These are phyloP conservation scores for Agaricus subrufescens DNA, from an alignment of 768 basidiomycete species.

Conservation along the genomic window DNA sequence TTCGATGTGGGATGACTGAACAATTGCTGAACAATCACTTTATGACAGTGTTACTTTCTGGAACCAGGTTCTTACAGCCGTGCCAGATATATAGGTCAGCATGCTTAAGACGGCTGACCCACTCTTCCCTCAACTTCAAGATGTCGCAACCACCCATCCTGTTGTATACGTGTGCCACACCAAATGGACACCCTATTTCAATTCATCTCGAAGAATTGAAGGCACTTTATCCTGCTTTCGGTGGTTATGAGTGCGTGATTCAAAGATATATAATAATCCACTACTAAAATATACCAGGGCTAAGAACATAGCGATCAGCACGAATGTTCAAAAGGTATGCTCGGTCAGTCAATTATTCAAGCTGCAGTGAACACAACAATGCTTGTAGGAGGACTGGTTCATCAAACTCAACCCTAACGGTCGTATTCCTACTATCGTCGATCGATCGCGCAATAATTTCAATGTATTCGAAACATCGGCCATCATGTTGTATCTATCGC, in stretches of 20 bases:
- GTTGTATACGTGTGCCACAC: constrained; percentile 54
- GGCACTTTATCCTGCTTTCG: constrained; percentile 39
- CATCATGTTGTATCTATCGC: constrained; percentile 77
- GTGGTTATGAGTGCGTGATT: constrained; percentile 46
- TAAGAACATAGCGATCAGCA: constrained; percentile 50
- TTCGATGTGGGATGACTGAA: neutral
- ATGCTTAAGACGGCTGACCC: neutral
- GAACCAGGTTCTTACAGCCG: no score
- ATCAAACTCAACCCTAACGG: constrained; percentile 71
- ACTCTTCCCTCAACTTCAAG: constrained; percentile 13
- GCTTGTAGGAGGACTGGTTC: constrained; percentile 61
- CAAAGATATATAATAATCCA: neutral
- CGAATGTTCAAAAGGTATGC: constrained; percentile 68
- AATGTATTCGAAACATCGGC: constrained; percentile 74
- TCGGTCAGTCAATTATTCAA: no score
- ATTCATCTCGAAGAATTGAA: constrained; percentile 62
- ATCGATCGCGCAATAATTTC: constrained; percentile 59
- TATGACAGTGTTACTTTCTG: neutral
- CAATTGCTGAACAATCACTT: constrained; percentile 10
- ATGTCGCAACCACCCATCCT: constrained; percentile 25
- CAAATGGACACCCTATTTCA: constrained; percentile 52
- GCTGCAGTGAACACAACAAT: neutral
- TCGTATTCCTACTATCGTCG: constrained; percentile 64
- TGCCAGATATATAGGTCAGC: constrained; percentile 7
- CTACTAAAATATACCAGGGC: constrained; percentile 27